These are phyloP conservation scores for Triticum urartu DNA, from an alignment of 176 grass and related monocot genomes.

Conservation along the genomic window DNA sequence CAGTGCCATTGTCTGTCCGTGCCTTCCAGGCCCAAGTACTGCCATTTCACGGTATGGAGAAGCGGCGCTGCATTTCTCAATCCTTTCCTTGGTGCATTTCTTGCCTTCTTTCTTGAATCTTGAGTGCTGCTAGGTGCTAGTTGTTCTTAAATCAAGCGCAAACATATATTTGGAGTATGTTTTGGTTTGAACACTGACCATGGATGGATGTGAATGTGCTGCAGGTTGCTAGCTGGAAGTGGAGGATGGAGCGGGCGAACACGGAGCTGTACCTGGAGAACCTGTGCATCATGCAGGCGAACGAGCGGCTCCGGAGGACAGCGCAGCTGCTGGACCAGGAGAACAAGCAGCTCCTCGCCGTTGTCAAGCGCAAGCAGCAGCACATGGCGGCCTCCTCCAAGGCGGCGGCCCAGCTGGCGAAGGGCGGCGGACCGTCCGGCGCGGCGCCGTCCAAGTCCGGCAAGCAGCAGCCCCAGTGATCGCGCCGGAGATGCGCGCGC, in stretches of 20 bases:
- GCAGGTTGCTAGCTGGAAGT: not conserved
- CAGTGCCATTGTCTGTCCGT: not conserved
- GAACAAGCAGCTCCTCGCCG: conserved; percentile 57
- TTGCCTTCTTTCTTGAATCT: not conserved
- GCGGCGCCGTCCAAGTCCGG: not conserved
- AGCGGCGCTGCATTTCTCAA: not conserved
- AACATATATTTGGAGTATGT: too few relatives aligned
- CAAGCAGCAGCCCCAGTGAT: conserved; percentile 28
- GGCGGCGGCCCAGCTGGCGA: not conserved
- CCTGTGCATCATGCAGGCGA: conserved; percentile 63
- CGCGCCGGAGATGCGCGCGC: not conserved
- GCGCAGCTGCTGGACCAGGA: conserved; percentile 55
- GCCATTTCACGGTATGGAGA: not conserved
- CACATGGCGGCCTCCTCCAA: not conserved
- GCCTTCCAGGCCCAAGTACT: not conserved
- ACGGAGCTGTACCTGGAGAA: conserved; percentile 55
- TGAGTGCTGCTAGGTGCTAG: too few relatives aligned
- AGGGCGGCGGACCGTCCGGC: not conserved
- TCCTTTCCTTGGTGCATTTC: not conserved
- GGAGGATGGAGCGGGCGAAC: conserved; percentile 41
- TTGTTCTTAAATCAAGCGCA: not conserved
- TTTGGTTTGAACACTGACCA: too few relatives aligned
- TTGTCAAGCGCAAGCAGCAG: conserved; percentile 42
- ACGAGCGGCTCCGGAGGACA: conserved; percentile 63
- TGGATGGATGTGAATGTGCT: not conserved